Base-by-base conservation (phyloP, 805 yeast genomes). In the Wickerhamomyces strasburgensis region DNA sequence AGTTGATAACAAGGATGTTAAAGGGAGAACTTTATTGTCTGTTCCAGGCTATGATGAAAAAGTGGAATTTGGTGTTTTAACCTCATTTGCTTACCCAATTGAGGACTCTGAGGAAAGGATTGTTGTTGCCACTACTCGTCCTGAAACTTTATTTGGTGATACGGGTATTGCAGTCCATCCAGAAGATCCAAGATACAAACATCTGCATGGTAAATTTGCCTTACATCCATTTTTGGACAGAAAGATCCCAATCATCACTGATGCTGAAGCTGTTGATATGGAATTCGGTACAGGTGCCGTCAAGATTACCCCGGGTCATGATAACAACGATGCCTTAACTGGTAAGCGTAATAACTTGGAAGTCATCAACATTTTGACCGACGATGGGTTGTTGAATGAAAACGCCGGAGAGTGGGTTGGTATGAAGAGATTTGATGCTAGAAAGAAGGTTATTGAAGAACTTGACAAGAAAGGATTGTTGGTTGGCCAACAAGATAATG, bases 221-320 rank as follows among this genome's bases (percentile, higher is more conserved):
- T 62, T 77, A 49, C 98, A 93, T 66, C 98, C 98, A 44, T 84
- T 93, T 65, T 65, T 86, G 54, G 84, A 83, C 58, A 81, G 87
- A 61, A 70, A 77, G 57, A 63, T 93, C 37, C 98, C 98, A 49
- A 86, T 93, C 57, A 68, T 93, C 44, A 78, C 88, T 35, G 98
- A 93, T 61, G 60, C 80, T 27, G 95, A 86, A 64, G 93, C 97
- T 28, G 98, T 93, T 47, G 98, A 93, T 64, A 93, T 93, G 98
- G 95, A 85, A 62, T 93, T 93, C 52, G 98, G 98, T 74, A 93
- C 98, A 45, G 98, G 98, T 81, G 98, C 98, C 33, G 98, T 93
- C 45, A 93, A 93, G 68, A 93, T 93, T 60, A 93, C 98, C 11
- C 98, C 98, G 42, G 97, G 96, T 30, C 98, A 93, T 65, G 98